A percentile compares a stretch with the other conserved stretches of the same genome.
These are phyloP conservation scores for Penicillium palitans DNA, from an alignment of 2,329 filamentous ascomycete genomes.

Conservation along the genomic window DNA sequence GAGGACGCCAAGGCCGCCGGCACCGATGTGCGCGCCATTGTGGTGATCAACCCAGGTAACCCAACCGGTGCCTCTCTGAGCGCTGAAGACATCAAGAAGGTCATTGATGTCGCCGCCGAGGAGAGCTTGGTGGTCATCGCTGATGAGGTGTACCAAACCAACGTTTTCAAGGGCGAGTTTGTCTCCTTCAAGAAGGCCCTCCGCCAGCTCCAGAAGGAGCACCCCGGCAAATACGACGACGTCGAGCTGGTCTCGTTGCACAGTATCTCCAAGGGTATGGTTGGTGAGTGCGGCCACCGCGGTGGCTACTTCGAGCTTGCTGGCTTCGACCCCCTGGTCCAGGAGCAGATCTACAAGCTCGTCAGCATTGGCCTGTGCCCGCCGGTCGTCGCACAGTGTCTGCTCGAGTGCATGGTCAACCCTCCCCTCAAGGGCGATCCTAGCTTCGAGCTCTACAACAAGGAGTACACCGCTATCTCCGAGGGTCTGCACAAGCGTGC, in stretches of 20 bases:
- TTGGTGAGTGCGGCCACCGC: slow-evolving; percentile 96
- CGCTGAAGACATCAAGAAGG: slow-evolving; percentile 73
- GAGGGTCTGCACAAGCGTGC: slow-evolving; percentile 76
- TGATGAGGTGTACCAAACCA: slow-evolving; percentile 99
- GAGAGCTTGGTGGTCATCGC: slow-evolving; percentile 87
- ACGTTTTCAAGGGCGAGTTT: slow-evolving; percentile 93
- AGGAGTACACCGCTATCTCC: slow-evolving; percentile 83
- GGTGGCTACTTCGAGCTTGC: slow-evolving; percentile 97
- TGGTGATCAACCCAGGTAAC: slow-evolving; percentile 98
- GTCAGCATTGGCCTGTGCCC: slow-evolving; percentile 96
- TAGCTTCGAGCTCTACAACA: slow-evolving; percentile 76
- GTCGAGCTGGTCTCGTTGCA: slow-evolving; percentile 91
- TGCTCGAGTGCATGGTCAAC: slow-evolving; percentile 98
- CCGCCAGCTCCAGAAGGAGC: slow-evolving; percentile 71
- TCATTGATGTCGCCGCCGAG: slow-evolving; percentile 83
- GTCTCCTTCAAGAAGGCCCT: slow-evolving; percentile 92
- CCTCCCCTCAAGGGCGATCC: slow-evolving; percentile 81
- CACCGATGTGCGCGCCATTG: slow-evolving; percentile 85
- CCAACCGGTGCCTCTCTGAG: slow-evolving; percentile 87
- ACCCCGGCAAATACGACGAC: slow-evolving; percentile 73
- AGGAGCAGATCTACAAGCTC: slow-evolving; percentile 97
- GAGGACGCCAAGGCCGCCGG: slow-evolving; percentile 73
- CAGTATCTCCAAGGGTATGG: slow-evolving; percentile 96
- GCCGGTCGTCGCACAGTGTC: slow-evolving; percentile 91
- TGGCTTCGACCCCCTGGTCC: slow-evolving; percentile 81